phyloP scores from a whole-genome alignment of 768 basidiomycete species.

The Clavulina sp. region DNA sequence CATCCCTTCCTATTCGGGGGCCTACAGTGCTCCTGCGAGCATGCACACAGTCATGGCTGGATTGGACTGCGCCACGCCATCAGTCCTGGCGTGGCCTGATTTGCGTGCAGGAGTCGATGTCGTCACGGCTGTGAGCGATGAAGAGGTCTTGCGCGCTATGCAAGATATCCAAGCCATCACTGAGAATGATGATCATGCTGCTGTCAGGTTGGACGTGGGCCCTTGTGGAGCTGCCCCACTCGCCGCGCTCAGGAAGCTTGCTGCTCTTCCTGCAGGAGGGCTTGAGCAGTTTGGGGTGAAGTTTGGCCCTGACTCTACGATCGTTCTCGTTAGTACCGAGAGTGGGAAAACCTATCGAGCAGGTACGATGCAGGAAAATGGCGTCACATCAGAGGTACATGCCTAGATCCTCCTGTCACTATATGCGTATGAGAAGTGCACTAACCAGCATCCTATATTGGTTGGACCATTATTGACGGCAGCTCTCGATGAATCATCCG shows the following conservation, averaged over 20 bases:
- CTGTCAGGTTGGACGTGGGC: not conserved
- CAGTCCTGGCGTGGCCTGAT: slow-evolving; percentile 4
- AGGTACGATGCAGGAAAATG: not conserved
- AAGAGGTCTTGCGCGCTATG: not conserved
- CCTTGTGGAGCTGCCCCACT: slow-evolving; percentile 6
- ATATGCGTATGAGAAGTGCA: too few species aligned
- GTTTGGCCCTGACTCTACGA: not conserved
- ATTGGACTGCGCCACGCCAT: slow-evolving; percentile 4
- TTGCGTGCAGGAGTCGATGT: slow-evolving; percentile 2
- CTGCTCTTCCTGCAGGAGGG: too few species aligned
- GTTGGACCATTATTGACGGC: too few species aligned
- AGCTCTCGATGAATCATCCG: too few species aligned
- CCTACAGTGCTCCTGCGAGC: not conserved
- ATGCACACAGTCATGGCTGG: slow-evolving; percentile 6
- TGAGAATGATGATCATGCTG: not conserved
- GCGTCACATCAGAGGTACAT: not conserved
- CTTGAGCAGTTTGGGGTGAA: not conserved
- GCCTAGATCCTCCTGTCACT: not conserved
- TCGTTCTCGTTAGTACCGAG: not conserved
- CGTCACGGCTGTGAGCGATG: not conserved
- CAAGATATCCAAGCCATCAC: not conserved
- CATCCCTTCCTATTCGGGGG: not conserved
- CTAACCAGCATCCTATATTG: too few species aligned
- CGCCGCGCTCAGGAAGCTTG: not conserved
- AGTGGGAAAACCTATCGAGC: not conserved